Evolutionary conservation across 2,329 filamentous ascomycete species (phyloP), one percentile per base, ranked within the genome.

Genomic region (Venturia effusa): DNA sequence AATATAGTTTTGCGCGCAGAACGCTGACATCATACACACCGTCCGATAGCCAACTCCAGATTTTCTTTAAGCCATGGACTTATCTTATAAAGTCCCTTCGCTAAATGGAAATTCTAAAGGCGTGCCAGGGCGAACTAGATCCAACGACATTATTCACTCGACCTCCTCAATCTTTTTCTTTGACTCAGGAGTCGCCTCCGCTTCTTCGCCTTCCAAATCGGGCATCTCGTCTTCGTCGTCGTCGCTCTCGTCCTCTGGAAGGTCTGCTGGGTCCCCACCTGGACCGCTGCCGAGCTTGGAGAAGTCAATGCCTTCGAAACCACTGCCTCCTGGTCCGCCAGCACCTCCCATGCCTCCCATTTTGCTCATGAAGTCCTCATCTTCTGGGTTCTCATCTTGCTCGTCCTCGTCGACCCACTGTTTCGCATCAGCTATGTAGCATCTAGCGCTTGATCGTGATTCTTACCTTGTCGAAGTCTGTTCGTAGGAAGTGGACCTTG

Each of bases 341-440:
- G 76, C 78, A 64, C 74, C 74, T 54, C 70, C 76, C 73, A 78
- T 89, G 68, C 84, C 76, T 68, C 78, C 78, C 78, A 80, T 80
- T 69, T 77, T 75, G 68, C 72, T 75, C 77, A 81, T 79, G 73
- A 76, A 77, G 69, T 79, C 77, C 76, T 96, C 92, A 64, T 96
- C 92, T 68, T 95, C 91, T 60, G 85, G 81, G 66, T 84, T 88
- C 78, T 91, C 92, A 74, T 97, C 89, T 81, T 99, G 94, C 84
- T 99, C 94, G 74, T 99, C 92, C 85, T 97, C 91, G 70, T 97
- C 92, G 72, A 96, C 90, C 92, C 92, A 97, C 85, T 87, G 66
- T 37, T 37, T 64, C 41, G 19, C 39, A 66, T 75, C 70, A 74
- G 70, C 48, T 55, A 10, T 22, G 17, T 30, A 22, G 5, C 4